A percentile compares a stretch with the other conserved stretches of the same genome.
Evolutionary conservation across 768 basidiomycete genomes (phyloP).

Genomic region (Lactarius pseudohatsudake): DNA sequence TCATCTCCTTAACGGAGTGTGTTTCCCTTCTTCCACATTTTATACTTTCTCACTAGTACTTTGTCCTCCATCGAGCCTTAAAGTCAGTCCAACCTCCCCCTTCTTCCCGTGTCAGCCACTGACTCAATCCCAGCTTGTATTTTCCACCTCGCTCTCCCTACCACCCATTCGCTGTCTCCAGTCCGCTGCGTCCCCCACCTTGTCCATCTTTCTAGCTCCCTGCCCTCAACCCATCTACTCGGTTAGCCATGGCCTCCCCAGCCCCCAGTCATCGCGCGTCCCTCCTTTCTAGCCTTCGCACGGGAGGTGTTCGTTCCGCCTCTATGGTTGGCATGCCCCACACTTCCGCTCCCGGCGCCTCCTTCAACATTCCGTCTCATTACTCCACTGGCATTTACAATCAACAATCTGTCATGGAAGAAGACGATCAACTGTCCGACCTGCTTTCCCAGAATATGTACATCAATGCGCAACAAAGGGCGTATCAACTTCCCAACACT

Average conservation of each 20-base stretch:
- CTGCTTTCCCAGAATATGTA: constrained; percentile 54
- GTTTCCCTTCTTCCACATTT: constrained; percentile 24
- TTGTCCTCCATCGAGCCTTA: constrained; percentile 14
- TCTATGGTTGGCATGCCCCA: constrained; percentile 54
- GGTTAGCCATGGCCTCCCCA: constrained; percentile 42
- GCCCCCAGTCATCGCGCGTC: constrained; percentile 65
- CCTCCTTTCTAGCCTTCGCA: constrained; percentile 85
- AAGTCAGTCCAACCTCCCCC: constrained; percentile 5
- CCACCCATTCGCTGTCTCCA: constrained; percentile 30
- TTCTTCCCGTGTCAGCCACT: constrained; percentile 22
- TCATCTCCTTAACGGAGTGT: constrained; percentile 25
- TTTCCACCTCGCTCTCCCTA: constrained; percentile 29
- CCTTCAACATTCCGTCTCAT: constrained; percentile 61
- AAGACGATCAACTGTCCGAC: constrained; percentile 61
- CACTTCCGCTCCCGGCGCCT: constrained; percentile 60
- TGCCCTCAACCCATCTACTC: constrained; percentile 28
- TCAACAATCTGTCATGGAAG: constrained; percentile 48
- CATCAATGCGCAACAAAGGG: constrained; percentile 41
- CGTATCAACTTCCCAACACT: constrained; percentile 59
- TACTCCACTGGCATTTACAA: constrained; percentile 48
- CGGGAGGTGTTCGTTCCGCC: constrained; percentile 83
- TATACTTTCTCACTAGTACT: constrained; percentile 27
- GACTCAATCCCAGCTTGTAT: constrained; percentile 37
- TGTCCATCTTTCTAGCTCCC: constrained; percentile 23
- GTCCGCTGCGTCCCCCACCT: constrained; percentile 28